Evolutionary conservation across 257 asterid species (phyloP).

Genomic region (Nicotiana undulata): DNA sequence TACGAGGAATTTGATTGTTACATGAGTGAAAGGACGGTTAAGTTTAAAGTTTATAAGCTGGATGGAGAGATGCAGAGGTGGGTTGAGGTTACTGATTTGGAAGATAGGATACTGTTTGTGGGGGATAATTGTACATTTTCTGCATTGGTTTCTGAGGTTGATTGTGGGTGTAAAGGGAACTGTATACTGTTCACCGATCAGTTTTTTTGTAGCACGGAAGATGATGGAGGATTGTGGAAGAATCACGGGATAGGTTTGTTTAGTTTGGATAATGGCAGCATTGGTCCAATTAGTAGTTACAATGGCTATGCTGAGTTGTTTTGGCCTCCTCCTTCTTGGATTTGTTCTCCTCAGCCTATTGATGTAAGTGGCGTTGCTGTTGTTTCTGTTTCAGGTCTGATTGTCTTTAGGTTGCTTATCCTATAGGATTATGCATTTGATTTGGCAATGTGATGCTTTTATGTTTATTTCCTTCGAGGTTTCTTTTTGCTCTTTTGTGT

Average conservation of each 20-base stretch:
- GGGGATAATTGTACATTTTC: constrained; percentile 76
- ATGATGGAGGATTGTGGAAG: constrained; percentile 39
- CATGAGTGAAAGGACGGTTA: constrained; percentile 63
- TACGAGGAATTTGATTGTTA: constrained; percentile 64
- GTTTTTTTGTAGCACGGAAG: constrained; percentile 37
- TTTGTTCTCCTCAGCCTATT: constrained; percentile 34
- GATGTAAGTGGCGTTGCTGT: constrained; percentile 39
- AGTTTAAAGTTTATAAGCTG: constrained; percentile 67
- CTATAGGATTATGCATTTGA: background rate
- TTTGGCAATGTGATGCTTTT: background rate
- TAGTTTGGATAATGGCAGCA: constrained; percentile 59
- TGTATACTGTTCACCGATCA: constrained; percentile 61
- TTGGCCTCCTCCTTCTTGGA: constrained; percentile 93
- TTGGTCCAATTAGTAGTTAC: constrained; percentile 40
- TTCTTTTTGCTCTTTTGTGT: background rate
- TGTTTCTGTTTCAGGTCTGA: background rate
- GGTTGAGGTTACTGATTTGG: constrained; percentile 56
- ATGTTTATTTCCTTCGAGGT: background rate
- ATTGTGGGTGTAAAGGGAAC: constrained; percentile 44
- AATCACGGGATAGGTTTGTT: constrained; percentile 52
- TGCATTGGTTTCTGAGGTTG: constrained; percentile 41
- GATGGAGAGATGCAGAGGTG: constrained; percentile 43
- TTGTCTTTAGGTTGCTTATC: background rate
- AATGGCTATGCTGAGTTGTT: constrained; percentile 49
- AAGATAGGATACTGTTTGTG: constrained; percentile 61